Percentiles rank a stretch among this genome's conserved stretches.
phyloP scores from a whole-genome alignment of 805 yeast species.

The Barnettozyma siamensis region DNA sequence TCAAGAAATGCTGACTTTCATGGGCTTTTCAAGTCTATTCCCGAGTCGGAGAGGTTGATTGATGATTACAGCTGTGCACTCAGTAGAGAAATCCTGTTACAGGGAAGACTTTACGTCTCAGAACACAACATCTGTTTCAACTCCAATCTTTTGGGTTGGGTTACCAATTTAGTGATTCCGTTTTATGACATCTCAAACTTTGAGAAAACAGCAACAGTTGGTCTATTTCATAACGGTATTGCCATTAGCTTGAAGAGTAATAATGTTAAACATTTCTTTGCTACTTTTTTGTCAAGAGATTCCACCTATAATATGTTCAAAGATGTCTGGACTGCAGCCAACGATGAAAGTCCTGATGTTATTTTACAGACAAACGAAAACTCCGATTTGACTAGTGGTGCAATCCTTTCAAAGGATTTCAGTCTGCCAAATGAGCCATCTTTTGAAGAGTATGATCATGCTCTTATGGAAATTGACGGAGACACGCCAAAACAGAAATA shows the following conservation, averaged over 20 bases:
- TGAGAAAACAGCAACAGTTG: constrained; percentile 83
- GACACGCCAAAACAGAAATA: constrained; percentile 23
- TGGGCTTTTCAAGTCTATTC: constrained; percentile 59
- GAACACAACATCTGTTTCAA: constrained; percentile 79
- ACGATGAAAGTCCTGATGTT: constrained; percentile 6
- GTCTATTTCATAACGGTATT: constrained; percentile 87
- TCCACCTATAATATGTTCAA: constrained; percentile 59
- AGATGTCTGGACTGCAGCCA: constrained; percentile 19
- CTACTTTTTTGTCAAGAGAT: constrained; percentile 82
- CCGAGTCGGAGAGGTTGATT: constrained; percentile 62
- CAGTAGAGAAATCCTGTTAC: constrained; percentile 77
- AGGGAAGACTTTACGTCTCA: constrained; percentile 81
- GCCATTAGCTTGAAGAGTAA: constrained; percentile 27
- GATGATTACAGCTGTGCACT: constrained; percentile 92
- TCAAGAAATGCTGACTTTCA: constrained; percentile 75
- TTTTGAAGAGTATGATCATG: constrained; percentile 27
- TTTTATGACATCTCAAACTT: constrained; percentile 63
- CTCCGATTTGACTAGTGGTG: constrained; percentile 4
- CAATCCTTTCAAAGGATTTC: constrained; percentile 16
- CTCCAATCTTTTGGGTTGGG: constrained; percentile 86
- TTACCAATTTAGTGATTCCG: constrained; percentile 70
- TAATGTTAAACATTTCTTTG: constrained; percentile 64
- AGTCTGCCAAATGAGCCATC: constrained; percentile 11
- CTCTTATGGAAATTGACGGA: constrained; percentile 41
- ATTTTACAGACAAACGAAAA: neutral